These are phyloP conservation scores for Phytophthora sp. DNA, from an alignment of 352 stramenopile species.

Conservation along the genomic window DNA sequence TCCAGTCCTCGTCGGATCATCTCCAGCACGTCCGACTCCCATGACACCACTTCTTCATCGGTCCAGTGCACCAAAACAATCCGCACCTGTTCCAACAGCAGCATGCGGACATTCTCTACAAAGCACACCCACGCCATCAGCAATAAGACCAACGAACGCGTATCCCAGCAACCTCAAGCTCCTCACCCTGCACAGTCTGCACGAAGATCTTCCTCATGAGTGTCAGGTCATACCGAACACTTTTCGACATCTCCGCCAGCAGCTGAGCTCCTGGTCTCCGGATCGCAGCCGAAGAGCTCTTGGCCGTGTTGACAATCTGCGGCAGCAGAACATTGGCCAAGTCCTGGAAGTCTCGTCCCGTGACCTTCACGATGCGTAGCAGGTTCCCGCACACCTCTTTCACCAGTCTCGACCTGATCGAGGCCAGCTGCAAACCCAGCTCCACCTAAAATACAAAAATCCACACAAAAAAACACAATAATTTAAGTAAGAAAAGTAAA, in stretches of 20 bases:
- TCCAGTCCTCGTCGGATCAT: conserved; percentile 54
- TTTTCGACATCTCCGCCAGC: conserved; percentile 58
- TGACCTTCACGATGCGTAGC: conserved; percentile 52
- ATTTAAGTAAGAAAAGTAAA: conserved; percentile 4
- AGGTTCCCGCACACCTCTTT: conserved; percentile 55
- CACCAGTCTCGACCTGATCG: conserved; percentile 60
- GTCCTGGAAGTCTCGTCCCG: conserved; percentile 50
- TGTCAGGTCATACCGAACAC: conserved; percentile 66
- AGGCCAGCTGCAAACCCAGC: conserved; percentile 49
- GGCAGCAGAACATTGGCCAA: conserved; percentile 65
- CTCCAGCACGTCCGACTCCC: conserved; percentile 56
- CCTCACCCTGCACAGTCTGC: conserved; percentile 48
- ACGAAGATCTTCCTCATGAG: conserved; percentile 53
- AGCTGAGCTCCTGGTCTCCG: conserved; percentile 56
- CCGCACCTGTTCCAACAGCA: conserved; percentile 67
- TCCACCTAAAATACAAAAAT: conserved; percentile 43
- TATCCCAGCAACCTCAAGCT: too few relatives aligned
- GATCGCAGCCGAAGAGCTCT: conserved; percentile 56
- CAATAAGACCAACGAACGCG: too few relatives aligned
- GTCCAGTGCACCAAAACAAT: conserved; percentile 63
- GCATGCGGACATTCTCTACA: conserved; percentile 53
- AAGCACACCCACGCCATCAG: too few relatives aligned
- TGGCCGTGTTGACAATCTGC: conserved; percentile 56
- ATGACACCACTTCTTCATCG: conserved; percentile 49
- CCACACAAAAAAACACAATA: not conserved